These are phyloP conservation scores for Penicillium sp. DNA, from an alignment of 2,329 filamentous ascomycete species.

Conservation along the genomic window DNA sequence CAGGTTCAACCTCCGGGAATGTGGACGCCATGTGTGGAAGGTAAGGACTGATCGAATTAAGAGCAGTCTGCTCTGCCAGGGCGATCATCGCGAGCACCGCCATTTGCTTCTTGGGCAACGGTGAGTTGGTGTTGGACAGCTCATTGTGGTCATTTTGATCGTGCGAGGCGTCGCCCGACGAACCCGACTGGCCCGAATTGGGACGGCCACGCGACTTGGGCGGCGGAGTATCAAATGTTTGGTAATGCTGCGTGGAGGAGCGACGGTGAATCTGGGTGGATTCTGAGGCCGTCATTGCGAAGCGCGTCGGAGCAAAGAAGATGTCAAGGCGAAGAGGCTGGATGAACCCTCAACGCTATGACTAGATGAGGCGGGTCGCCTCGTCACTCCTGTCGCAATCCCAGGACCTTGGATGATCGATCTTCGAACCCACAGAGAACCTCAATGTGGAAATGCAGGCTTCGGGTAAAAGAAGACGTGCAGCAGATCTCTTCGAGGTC, in stretches of 20 bases:
- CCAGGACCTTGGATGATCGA: slow-evolving; percentile 4
- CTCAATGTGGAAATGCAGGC: not conserved
- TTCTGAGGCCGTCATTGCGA: slow-evolving; percentile 28
- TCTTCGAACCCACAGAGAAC: no score
- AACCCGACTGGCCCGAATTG: slow-evolving; percentile 38
- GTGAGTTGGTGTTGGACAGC: slow-evolving; percentile 47
- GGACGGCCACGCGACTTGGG: slow-evolving; percentile 44
- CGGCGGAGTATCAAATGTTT: slow-evolving; percentile 44
- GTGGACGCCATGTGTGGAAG: slow-evolving; percentile 83
- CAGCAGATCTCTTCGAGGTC: not conserved
- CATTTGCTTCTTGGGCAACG: slow-evolving; percentile 77
- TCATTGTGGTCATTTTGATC: slow-evolving; percentile 20
- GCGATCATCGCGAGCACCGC: slow-evolving; percentile 80
- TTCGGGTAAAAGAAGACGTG: not conserved
- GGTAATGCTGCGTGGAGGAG: slow-evolving; percentile 43
- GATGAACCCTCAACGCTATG: slow-evolving; percentile 5
- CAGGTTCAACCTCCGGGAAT: slow-evolving; percentile 70
- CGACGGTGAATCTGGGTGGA: slow-evolving; percentile 32
- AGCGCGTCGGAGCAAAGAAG: not conserved
- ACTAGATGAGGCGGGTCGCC: slow-evolving; percentile 6
- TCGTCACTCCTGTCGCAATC: slow-evolving; percentile 2
- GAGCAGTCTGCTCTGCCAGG: slow-evolving; percentile 86
- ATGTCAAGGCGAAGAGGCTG: not conserved
- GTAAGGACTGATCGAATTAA: slow-evolving; percentile 95
- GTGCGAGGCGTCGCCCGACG: slow-evolving; percentile 30